Conservation (phyloP, 139 green algal genomes). For the Chlorella sp. region DNA sequence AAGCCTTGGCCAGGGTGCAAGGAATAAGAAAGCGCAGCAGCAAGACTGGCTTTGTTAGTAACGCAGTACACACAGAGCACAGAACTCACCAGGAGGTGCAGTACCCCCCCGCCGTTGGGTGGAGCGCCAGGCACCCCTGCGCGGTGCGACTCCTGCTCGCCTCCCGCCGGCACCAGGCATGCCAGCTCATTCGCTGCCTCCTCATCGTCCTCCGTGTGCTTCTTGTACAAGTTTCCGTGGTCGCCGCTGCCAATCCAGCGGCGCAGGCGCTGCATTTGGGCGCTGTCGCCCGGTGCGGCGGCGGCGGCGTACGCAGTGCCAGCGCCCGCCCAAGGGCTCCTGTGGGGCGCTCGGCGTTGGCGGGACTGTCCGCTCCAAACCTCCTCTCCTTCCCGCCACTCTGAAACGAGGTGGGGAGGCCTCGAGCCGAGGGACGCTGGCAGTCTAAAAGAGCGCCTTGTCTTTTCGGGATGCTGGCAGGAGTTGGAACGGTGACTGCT, state of each 20-base stretch:
- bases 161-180: neutral
- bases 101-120: neutral
- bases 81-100: neutral
- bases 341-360: no score
- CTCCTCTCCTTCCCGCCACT: no score
- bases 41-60: no score
- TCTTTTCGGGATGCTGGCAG: no score
- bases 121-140: no score
- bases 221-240: neutral
- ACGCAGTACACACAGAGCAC: neutral
- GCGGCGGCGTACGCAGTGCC: neutral
- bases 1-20: neutral
- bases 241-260: neutral
- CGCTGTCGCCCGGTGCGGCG: neutral
- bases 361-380: no score
- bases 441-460: no score
- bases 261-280: slow-evolving; percentile 3
- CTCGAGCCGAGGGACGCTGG: no score
- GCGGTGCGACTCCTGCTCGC: neutral
- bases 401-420: no score
- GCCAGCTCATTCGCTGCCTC: slow-evolving; percentile 9
- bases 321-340: no score
- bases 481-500: no score
- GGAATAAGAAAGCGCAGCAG: neutral
- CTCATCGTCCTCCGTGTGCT: neutral